Evolutionary conservation across 148 eudicot genomes (phyloP).

Genomic region (Cornus suecica): DNA sequence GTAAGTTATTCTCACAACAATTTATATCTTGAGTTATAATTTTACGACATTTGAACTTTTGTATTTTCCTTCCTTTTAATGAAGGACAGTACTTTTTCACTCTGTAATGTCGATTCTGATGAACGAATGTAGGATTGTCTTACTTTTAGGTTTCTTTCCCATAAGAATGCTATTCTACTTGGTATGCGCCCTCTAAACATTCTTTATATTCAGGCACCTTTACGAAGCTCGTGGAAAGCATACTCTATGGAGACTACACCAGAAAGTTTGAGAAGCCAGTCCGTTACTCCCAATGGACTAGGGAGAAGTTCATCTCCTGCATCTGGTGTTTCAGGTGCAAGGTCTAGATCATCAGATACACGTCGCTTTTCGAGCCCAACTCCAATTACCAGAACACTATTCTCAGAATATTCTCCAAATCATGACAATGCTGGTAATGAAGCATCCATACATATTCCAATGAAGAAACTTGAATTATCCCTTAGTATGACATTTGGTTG

Average conservation of each 20-base stretch:
- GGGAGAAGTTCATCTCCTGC: slow-evolving; percentile 34
- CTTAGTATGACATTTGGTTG: neutral
- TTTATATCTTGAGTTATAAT: neutral
- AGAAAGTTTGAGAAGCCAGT: slow-evolving; percentile 29
- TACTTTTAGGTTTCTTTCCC: neutral
- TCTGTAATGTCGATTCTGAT: neutral
- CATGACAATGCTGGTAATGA: slow-evolving; percentile 23
- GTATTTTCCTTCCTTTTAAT: neutral
- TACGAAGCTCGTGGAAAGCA: slow-evolving; percentile 34
- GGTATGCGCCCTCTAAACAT: neutral
- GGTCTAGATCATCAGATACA: slow-evolving; percentile 9
- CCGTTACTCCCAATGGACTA: slow-evolving; percentile 29
- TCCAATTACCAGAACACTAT: slow-evolving; percentile 23
- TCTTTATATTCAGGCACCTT: slow-evolving; percentile 30
- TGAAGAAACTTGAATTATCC: neutral
- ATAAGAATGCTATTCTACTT: neutral
- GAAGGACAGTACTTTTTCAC: neutral
- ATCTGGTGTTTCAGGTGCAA: slow-evolving; percentile 18
- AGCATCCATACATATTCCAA: neutral
- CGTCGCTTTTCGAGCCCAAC: slow-evolving; percentile 36
- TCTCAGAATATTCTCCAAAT: slow-evolving; percentile 23
- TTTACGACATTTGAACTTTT: neutral
- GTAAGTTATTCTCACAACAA: slow-evolving; percentile 20
- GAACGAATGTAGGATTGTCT: neutral
- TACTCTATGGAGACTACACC: slow-evolving; percentile 22